These are phyloP conservation scores for Mortierella hygrophila DNA, from an alignment of 192 early-diverging fungal species.

Conservation along the genomic window DNA sequence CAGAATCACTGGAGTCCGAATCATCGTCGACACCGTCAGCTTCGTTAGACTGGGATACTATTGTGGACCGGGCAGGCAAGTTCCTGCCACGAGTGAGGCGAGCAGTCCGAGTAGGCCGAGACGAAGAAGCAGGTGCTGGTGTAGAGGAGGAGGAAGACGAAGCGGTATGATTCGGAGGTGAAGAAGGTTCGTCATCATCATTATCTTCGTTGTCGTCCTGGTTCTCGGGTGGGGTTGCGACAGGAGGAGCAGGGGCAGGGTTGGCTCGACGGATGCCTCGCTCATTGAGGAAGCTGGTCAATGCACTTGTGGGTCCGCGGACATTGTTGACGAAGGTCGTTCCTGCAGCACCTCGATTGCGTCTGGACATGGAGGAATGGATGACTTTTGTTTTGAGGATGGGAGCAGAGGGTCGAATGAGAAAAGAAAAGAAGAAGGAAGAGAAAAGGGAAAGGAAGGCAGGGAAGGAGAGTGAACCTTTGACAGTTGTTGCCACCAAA, in stretches of 20 bases:
- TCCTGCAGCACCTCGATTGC: slow-evolving; percentile 22
- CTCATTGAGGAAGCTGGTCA: slow-evolving; percentile 63
- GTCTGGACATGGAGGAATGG: slow-evolving; percentile 35
- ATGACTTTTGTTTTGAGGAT: neutral
- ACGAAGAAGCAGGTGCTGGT: neutral
- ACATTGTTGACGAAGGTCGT: slow-evolving; percentile 60
- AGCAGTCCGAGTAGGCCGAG: slow-evolving; percentile 22
- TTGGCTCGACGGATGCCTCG: slow-evolving; percentile 56
- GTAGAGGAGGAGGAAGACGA: neutral
- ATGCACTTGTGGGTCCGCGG: slow-evolving; percentile 65
- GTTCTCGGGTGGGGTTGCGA: neutral
- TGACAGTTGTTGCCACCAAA: slow-evolving; percentile 29
- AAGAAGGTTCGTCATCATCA: neutral
- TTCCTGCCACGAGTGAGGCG: slow-evolving; percentile 42
- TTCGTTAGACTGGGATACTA: slow-evolving; percentile 23
- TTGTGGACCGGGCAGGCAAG: neutral
- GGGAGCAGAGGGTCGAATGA: slow-evolving; percentile 6
- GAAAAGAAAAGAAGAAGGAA: neutral
- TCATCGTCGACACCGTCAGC: slow-evolving; percentile 14
- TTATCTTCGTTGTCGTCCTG: neutral
- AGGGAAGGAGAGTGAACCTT: neutral
- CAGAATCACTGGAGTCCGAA: slow-evolving; percentile 33
- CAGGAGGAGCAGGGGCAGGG: slow-evolving; percentile 40
- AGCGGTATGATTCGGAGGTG: neutral
- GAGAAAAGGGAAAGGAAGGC: neutral